These are phyloP conservation scores for Penicillium diatomitis DNA, from an alignment of 495 filamentous ascomycete genomes.

Conservation along the genomic window DNA sequence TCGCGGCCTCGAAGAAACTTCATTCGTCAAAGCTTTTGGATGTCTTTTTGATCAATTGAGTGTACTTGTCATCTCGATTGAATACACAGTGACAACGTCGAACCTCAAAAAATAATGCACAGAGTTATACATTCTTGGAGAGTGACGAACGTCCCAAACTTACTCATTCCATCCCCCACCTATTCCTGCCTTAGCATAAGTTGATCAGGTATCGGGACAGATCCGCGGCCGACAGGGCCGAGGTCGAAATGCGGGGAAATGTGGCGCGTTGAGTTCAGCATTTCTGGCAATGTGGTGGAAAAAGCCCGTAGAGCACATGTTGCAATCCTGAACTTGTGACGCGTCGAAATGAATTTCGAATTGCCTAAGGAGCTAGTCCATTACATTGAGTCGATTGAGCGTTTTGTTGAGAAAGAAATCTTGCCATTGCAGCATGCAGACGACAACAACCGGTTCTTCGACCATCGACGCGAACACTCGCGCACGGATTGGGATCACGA, in stretches of 20 bases:
- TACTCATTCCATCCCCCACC: neutral
- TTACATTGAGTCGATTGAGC: slow-evolving; percentile 39
- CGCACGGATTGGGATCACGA: slow-evolving; percentile 45
- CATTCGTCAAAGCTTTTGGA: too few species aligned
- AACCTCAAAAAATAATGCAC: neutral
- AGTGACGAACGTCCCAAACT: too few species aligned
- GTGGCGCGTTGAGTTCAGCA: neutral
- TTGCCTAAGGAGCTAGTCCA: slow-evolving; percentile 37
- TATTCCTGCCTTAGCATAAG: neutral
- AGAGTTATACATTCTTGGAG: too few species aligned
- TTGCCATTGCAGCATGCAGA: slow-evolving; percentile 39
- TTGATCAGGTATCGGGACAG: neutral
- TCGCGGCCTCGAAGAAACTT: too few species aligned
- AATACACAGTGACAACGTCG: too few species aligned
- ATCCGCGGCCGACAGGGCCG: neutral
- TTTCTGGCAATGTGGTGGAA: too few species aligned
- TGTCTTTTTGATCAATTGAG: too few species aligned
- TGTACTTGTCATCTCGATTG: too few species aligned
- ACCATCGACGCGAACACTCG: slow-evolving; percentile 48
- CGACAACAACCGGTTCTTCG: slow-evolving; percentile 54
- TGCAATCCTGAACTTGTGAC: too few species aligned
- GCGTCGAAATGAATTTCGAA: slow-evolving; percentile 44
- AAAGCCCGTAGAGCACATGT: too few species aligned
- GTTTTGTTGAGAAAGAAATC: slow-evolving; percentile 45
- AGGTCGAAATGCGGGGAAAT: slow-evolving; percentile 19